These are phyloP conservation scores for Alternaria sp. DNA, from an alignment of 2,329 filamentous ascomycete species.

Conservation along the genomic window DNA sequence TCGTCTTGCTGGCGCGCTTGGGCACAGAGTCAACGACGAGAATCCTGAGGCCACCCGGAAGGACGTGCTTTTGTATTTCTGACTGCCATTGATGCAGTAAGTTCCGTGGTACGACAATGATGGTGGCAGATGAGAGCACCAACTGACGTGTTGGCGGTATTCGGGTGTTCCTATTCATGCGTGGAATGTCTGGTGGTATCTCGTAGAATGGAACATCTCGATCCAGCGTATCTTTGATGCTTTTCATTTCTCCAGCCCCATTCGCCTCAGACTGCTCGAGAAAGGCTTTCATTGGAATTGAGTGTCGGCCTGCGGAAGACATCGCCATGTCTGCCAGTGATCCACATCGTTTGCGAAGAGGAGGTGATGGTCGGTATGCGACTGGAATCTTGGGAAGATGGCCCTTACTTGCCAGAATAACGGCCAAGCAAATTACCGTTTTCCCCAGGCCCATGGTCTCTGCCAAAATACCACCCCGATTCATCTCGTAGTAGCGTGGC, in stretches of 20 bases:
- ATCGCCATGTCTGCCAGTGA: constrained; percentile 79
- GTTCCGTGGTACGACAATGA: constrained; percentile 84
- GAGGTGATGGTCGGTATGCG: constrained; percentile 57
- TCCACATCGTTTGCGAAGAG: constrained; percentile 59
- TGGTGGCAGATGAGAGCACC: constrained; percentile 70
- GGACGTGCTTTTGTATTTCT: constrained; percentile 80
- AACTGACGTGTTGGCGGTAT: constrained; percentile 58
- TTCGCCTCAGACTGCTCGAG: constrained; percentile 59
- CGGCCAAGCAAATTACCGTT: constrained; percentile 78
- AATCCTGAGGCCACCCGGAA: constrained; percentile 63
- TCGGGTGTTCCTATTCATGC: constrained; percentile 51
- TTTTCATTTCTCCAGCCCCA: constrained; percentile 41
- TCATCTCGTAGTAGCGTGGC: constrained; percentile 75
- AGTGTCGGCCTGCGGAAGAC: constrained; percentile 68
- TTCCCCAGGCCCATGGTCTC: constrained; percentile 84
- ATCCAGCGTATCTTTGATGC: constrained; percentile 34
- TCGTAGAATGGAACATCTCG: constrained; percentile 49
- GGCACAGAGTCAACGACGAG: constrained; percentile 61
- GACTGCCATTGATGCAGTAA: constrained; percentile 82
- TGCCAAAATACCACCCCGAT: constrained; percentile 77
- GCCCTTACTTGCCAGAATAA: constrained; percentile 75
- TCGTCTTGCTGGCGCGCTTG: constrained; percentile 28
- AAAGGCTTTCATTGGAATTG: constrained; percentile 72
- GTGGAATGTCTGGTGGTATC: constrained; percentile 48
- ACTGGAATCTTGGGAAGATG: constrained; percentile 71